Base-by-base conservation (phyloP, 441 rosid genomes). In the Capsella rubella region DNA sequence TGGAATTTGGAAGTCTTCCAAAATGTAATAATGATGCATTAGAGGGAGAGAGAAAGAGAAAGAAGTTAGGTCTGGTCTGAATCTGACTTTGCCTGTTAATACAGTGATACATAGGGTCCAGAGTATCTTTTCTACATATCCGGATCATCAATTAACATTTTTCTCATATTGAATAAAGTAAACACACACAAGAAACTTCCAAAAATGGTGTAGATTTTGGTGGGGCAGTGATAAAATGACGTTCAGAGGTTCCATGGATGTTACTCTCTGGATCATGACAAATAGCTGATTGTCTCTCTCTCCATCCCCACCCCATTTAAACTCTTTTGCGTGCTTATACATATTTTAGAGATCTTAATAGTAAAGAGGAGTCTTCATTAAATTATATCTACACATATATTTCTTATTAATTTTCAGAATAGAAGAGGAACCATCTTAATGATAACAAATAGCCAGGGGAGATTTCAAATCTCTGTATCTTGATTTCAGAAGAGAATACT, bases 61-160 rank as follows among this genome's bases (percentile, higher is more conserved):
- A 35, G 11, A 64, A 5, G 72, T 58, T 61, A 31, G 52, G 25
- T 47, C 28, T 43, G 25, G 3, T 31, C 34, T 31, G 34, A 43
- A 68, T 43, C 59, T 55, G 79, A 75, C 59, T 62, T 39, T 43
- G 53, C 59, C 75, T 69, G 65, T 63, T 58, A 54, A 29, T 18
- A 69, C 75, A 76, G 71, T 76, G 27, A 69, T 69, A 75, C 65
- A 55, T n/a, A 43, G 54, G 79, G 75, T 76, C 79, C 79, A 21
- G 16, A 14, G 55, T 67, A 67, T 32, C 63, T 51, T 64, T 8
- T 53, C 28, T 53, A 29, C 64, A 32, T 32, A 74, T 50, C 61
- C 9, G 32, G 60, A 50, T 29, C 52, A 51, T 62, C 53, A 72
- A 53, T 42, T 16, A n/a, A 32, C 64, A 45, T 4, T 62, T 69